Evolutionary conservation across 208 protist genomes (phyloP).

Genomic region (Histomonas meleagridis): DNA sequence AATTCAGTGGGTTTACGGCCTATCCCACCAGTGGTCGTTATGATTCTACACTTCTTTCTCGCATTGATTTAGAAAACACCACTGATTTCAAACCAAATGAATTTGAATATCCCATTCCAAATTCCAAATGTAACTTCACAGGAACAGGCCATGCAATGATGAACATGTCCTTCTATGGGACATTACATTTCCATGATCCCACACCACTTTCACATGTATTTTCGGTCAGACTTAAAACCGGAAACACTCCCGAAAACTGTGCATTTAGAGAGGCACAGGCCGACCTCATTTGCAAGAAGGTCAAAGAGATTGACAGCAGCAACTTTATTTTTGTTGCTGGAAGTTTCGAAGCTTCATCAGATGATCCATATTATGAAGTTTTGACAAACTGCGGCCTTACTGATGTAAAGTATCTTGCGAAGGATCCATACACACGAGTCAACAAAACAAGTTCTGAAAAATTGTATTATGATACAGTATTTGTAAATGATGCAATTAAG

Average conservation of each 20-base stretch:
- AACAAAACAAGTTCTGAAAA: not conserved
- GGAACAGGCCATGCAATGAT: not conserved
- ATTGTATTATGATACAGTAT: not conserved
- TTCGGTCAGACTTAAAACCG: not conserved
- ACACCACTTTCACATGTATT: not conserved
- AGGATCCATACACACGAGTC: not conserved
- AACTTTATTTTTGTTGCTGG: not conserved
- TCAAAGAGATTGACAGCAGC: not conserved
- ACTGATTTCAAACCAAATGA: not conserved
- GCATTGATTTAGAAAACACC: not conserved
- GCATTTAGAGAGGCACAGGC: not conserved
- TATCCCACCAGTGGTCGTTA: not conserved
- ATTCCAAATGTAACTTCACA: not conserved
- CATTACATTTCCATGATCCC: not conserved
- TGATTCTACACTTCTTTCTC: not conserved
- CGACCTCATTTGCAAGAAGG: not conserved
- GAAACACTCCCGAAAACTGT: not conserved
- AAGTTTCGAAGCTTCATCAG: not conserved
- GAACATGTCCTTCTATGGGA: not conserved
- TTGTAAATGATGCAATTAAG: not conserved
- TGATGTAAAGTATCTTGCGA: not conserved
- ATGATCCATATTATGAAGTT: not conserved
- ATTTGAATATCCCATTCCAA: not conserved
- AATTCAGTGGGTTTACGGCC: not conserved
- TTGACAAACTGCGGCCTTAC: not conserved